phyloP scores from a whole-genome alignment of 129 eudicot genomes.

The Gnaphalium uliginosum region DNA sequence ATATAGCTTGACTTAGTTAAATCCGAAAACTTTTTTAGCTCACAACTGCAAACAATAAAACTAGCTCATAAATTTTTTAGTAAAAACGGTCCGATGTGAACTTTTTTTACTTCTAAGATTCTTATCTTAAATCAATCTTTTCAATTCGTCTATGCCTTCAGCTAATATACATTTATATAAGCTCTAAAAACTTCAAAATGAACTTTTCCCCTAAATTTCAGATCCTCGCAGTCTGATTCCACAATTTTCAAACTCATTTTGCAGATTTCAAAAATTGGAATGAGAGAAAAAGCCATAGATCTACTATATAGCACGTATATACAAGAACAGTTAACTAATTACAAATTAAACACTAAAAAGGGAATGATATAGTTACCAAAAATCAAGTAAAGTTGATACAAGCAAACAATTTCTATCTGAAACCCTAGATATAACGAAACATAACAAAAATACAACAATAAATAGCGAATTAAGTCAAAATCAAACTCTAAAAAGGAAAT shows the following conservation, averaged over 20 bases:
- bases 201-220: conserved; percentile 2
- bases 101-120: background rate
- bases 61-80: no score
- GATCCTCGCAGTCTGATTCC: conserved; percentile 17
- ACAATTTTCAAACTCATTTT: conserved; percentile 14
- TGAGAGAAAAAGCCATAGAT: conserved; percentile 14
- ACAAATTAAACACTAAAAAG: background rate
- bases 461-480: background rate
- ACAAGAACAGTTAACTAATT: background rate
- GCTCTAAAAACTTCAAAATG: background rate
- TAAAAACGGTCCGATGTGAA: no score
- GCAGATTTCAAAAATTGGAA: background rate
- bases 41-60: background rate
- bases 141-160: background rate
- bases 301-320: conserved; percentile 5
- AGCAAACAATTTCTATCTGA: conserved; percentile 31
- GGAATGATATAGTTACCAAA: background rate
- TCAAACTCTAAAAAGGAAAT: conserved; percentile 18
- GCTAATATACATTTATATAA: background rate
- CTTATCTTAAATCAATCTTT: background rate
- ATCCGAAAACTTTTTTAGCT: no score
- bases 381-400: conserved; percentile 15
- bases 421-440: conserved; percentile 35
- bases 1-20: background rate
- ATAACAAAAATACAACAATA: conserved; percentile 1